Percentiles rank a stretch among this genome's conserved stretches.
Evolutionary conservation across 2,329 filamentous ascomycete genomes (phyloP).

Genomic region (Hypomyces perniciosus): DNA sequence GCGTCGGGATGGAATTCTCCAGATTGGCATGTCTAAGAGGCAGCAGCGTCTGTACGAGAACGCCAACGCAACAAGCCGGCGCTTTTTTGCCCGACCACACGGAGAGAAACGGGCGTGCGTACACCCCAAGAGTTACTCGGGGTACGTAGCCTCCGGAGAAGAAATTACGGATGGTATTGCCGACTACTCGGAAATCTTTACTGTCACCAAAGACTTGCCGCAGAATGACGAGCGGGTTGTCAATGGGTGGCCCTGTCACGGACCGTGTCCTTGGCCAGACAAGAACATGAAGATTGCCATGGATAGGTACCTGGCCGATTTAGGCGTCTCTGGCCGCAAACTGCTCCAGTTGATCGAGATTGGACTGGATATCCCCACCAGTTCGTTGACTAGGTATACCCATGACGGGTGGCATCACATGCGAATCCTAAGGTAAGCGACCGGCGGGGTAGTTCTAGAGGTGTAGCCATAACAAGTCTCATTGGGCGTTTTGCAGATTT

Average conservation of each 20-base stretch:
- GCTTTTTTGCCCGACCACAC: conserved; percentile 33
- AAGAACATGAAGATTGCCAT: conserved; percentile 34
- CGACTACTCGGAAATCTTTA: conserved; percentile 49
- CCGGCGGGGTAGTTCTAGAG: neutral
- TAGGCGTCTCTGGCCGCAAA: conserved; percentile 37
- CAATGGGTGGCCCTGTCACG: conserved; percentile 43
- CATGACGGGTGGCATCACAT: conserved; percentile 48
- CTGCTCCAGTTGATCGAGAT: conserved; percentile 41
- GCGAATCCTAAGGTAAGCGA: conserved; percentile 37
- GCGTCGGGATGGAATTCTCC: conserved; percentile 40
- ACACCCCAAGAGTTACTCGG: conserved; percentile 40
- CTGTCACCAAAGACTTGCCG: conserved; percentile 42
- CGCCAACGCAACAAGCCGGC: conserved; percentile 31
- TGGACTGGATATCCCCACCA: conserved; percentile 35
- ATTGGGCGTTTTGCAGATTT: conserved; percentile 20
- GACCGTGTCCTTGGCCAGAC: conserved; percentile 43
- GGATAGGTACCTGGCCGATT: conserved; percentile 34
- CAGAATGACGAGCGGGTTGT: conserved; percentile 33
- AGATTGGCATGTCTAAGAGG: conserved; percentile 34
- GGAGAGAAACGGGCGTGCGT: conserved; percentile 37
- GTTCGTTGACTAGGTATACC: conserved; percentile 36
- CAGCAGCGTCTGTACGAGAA: conserved; percentile 31
- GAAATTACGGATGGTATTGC: conserved; percentile 43
- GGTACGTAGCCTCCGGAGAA: conserved; percentile 45
- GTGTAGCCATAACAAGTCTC: neutral